Evolutionary conservation across 2,329 filamentous ascomycete genomes (phyloP), one percentile per base, ranked within the genome.

Genomic region (Lachnellula hyalina): DNA sequence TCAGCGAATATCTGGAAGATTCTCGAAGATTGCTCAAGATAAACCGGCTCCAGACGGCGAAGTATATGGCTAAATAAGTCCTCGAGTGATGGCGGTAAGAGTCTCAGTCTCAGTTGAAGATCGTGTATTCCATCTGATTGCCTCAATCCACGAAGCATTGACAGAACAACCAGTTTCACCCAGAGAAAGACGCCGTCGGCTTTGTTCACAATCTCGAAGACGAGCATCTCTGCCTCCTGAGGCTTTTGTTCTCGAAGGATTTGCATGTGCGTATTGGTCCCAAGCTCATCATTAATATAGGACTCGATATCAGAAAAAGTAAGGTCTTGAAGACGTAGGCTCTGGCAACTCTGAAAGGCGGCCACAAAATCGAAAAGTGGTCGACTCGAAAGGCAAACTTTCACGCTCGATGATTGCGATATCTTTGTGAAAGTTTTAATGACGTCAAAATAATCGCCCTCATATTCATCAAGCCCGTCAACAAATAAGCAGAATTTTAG

Each of bases 131-230:
- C 42, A 44, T 61, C 60, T 1, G 52, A 47, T n/a, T 57, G 57
- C 19, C 38, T 34, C 2, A 63, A 45, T 0, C 54, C 55, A 9
- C 46, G 44, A 2, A 60, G 38, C 0, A 63, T 49, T 28, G 55
- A 42, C 21, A 36, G 36, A 3, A 62, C 54, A 14, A 62, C 62
- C 12, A 64, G 32, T 7, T 49, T 4, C 9, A 64, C 59, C 62
- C 62, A 64, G 4, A 64, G 52, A 28, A 64, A 64, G 1, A 64
- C 55, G 8, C 62, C 61, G 2, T 54, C 41, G 1, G 61, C 54
- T n/a, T 55, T 60, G 1, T 45, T 34, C 2, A 55, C 51, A 17
- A 61, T 45, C 4, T 52, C 36, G n/a, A 53, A 12, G 1, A 60
- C 35, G 3, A 60, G 41, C 1, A 25, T 15, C 21, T n/a, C 8